Evolutionary conservation across 306 rosid genomes (phyloP), one percentile per base, ranked within the genome.

Genomic region (Carpinus viminea): DNA sequence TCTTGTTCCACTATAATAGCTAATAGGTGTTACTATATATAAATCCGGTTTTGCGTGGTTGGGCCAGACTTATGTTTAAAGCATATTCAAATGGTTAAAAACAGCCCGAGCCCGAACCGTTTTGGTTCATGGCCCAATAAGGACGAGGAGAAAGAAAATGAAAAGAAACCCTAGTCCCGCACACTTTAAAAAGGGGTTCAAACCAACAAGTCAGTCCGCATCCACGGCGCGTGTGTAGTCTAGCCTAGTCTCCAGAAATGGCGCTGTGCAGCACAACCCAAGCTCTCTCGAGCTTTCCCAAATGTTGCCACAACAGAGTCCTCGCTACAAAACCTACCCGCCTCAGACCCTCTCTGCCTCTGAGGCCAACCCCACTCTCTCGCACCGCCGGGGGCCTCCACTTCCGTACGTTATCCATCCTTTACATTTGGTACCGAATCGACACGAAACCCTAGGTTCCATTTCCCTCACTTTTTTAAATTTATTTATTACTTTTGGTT

Each of bases 331-430:
- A 52, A 71, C 77, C 82, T 15, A 61, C 36, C 31, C 36, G 26
- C 56, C 54, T 70, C 80, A 77, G 62, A 47, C 59, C 78, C 36
- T 73, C 68, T 3, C 45, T 78, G 28, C 60, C 60, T 59, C 54
- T 74, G 28, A 48, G 62, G 13, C 76, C 41, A 41, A 10, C 36
- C 43, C 43, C 64, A 12, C 55, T 51, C 41, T 55, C 82, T 24
- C 61, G 51, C 71, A 10, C 55, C 54, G 12, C 13, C 36, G 15
- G 24, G 56, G 52, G 21, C n/a, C 85, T 74, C 13, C 80, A 18
- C 68, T 78, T 72, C 73, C 83, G 85, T 85, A 85, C 45, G 85
- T 76, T 81, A 72, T 69, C 26, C 68, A 53, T 64, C 74, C 76
- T 43, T 70, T 74, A 53, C 26, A 3, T 76, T 74, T n/a, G 56